Evolutionary conservation across 768 basidiomycete species (phyloP), one percentile per base, ranked within the genome.

Genomic region (Hericium alpestre): DNA sequence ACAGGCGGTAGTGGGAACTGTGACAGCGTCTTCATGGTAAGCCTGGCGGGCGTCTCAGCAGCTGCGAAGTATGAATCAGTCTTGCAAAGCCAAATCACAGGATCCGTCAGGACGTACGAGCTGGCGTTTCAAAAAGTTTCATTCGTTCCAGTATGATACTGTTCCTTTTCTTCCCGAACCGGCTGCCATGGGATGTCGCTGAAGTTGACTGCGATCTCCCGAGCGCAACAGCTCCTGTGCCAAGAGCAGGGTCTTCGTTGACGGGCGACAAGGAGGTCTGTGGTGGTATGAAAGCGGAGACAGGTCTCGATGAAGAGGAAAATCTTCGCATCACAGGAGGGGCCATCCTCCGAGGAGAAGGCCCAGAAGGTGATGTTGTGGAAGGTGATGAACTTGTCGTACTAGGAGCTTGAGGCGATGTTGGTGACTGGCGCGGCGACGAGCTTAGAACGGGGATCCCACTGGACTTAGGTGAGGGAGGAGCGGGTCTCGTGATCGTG

Each of bases 1-100:
- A 69, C 63, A 0, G 74, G 69, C n/a, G 76, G 73, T 57, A 72
- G 32, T 8, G 55, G 46, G 41, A 56, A 58, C 37, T 61, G 38
- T 32, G 48, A 50, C 15, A 46, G 25, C n/a, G 40, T 40, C 39
- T 32, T 50, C 56, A 57, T 55, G 39, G 56, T 58, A 40, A 54
- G 56, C n/a, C 51, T 12, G n/a, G 46, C 7, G n/a, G 56, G 58
- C 22, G 23, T 38, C 3, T 49, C 60, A 47, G 53, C 56, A 55
- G 43, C 60, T 52, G 12, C 61, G 53, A 8, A 65, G 60, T 20
- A 63, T 47, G 38, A 60, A 58, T 53, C 62, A 64, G 51, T 9
- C 9, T 32, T 0, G 2, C 32, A 32, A 5, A 32, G 9, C 8
- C 32, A 9, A 7, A 32, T 32, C 32, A 32, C 32, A 32, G 8